A percentile compares a stretch with the other conserved stretches of the same genome.
phyloP scores from a whole-genome alignment of 768 basidiomycete genomes.

The Austroboletus eburneus region DNA sequence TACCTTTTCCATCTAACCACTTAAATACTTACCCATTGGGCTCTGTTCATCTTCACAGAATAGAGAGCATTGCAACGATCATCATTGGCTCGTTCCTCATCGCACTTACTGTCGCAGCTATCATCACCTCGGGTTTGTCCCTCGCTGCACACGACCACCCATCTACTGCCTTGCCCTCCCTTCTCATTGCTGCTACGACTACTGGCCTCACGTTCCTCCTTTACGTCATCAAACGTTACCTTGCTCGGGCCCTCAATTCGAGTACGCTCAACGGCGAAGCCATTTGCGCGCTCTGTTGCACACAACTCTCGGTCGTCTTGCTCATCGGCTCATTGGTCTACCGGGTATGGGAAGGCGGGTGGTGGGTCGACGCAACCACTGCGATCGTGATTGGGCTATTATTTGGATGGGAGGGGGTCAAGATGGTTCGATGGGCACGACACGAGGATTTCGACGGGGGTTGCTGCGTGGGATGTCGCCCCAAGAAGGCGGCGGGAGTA shows the following conservation, averaged over 20 bases:
- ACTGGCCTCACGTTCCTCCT: slow-evolving; percentile 37
- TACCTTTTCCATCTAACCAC: too few species aligned
- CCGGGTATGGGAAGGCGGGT: slow-evolving; percentile 40
- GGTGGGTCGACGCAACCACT: slow-evolving; percentile 25
- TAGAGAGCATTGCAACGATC: slow-evolving; percentile 36
- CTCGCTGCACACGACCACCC: slow-evolving; percentile 37
- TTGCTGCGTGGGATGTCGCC: too few species aligned
- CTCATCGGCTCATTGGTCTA: slow-evolving; percentile 40
- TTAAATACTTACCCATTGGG: too few species aligned
- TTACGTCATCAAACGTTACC: slow-evolving; percentile 43
- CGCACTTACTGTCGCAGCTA: slow-evolving; percentile 36
- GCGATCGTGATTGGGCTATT: slow-evolving; percentile 4
- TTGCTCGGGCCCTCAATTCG: slow-evolving; percentile 42
- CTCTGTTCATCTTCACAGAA: slow-evolving; percentile 26
- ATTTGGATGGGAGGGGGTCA: slow-evolving; percentile 8
- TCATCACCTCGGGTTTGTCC: slow-evolving; percentile 32
- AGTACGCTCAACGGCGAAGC: slow-evolving; percentile 43
- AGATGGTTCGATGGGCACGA: slow-evolving; percentile 2
- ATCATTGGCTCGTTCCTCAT: slow-evolving; percentile 38
- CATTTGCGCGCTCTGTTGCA: slow-evolving; percentile 40
- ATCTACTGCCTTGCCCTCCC: slow-evolving; percentile 35
- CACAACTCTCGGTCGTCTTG: slow-evolving; percentile 40
- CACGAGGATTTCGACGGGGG: not conserved
- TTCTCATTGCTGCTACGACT: slow-evolving; percentile 42
- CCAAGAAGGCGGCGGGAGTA: too few species aligned